Base-by-base conservation (phyloP, 352 stramenopile genomes). In the Plasmopara muralis region DNA sequence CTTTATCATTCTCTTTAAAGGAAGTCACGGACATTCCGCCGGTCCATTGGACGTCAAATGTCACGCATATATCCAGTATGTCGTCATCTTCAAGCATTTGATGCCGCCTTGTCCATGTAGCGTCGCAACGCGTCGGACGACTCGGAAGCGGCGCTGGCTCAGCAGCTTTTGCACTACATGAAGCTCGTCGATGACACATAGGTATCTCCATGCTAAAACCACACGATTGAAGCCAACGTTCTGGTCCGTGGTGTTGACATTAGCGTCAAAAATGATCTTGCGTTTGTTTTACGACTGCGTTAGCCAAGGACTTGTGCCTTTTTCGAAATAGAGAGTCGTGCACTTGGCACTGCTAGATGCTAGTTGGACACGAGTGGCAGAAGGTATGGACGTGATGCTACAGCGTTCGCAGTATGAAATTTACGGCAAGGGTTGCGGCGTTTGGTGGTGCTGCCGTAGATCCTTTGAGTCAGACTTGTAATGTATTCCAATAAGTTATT, bases 81-180 rank as follows among this genome's bases (percentile, higher is more conserved):
- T 41, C 42, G 18, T 10, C n/a, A 29, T 13, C 55, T 60, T 15
- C 61, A 44, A 28, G 18, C 20, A 29, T 62, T 50, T 12, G 42
- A 42, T 12, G 37, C 35, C 6, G 6, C 29, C 35, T 44, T 46
- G 5, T 12, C 55, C 1, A 38, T 39, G 10, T 35, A 20, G 4
- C 44, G 55, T 29, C 56, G 52, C 34, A 51, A 39, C 16, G 33
- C 45, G 9, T 47, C 60, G 38, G 77, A 88, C 25, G 62, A 66
- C 41, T 79, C 64, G 29, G 77, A 88, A 44, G 57, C 72, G 20
- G 66, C 72, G 43, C 56, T 88, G 33, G 72, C 71, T 48, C 77
- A 86, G 66, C 77, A 88, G 45, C 75, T 88, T 64, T 43, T 86
- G 37, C 74, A 88, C 53, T 83, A 78, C 50, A 77, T 85, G 64